Evolutionary conservation across 208 protist genomes (phyloP), one percentile per base, ranked within the genome.

Genomic region (Trypanosoma conorhini): DNA sequence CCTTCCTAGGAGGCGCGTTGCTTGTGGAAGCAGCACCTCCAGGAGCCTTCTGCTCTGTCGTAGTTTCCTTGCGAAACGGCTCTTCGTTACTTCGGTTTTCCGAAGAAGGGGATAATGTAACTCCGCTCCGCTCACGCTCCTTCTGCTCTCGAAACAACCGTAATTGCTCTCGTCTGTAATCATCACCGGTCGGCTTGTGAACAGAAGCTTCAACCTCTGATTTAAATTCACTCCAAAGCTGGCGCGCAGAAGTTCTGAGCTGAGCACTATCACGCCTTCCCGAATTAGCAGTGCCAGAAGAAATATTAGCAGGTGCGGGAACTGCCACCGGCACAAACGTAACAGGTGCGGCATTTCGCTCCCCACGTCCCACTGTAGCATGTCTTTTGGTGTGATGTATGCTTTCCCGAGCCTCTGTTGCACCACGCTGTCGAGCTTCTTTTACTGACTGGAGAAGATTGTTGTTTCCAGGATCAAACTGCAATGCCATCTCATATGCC

Each of bases 401-500:
- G n/a, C 62, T 33, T 30, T 62, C 62, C 13, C 56, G 59, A 58
- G 56, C 52, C 30, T 67, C 31, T 3, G 51, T n/a, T 21, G 28
- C n/a, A 30, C 48, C 51, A n/a, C 73, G 73, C 51, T 73, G 72
- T 5, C 76, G 72, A 26, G 84, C 80, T 68, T 96, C 91, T 35
- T 67, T 52, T 5, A 92, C 63, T 13, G 86, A 84, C 31, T 81
- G 79, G 33, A 77, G 28, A 68, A 96, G 67, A 59, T 77, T 93
- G 19, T 60, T 57, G 68, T 96, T 96, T 28, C 77, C 77, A 7
- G 94, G 89, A 57, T 96, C 81, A 31, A 97, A 72, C 52, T 91
- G 83, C 57, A 97, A 71, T 17, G 93, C 93, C 84, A 96, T 91
- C 52, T 87, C 82, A 68, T 97, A 98, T 10, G 81, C 76, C 62